phyloP scores from a whole-genome alignment of 2,329 filamentous ascomycete species.

The Diaporthe helianthi region DNA sequence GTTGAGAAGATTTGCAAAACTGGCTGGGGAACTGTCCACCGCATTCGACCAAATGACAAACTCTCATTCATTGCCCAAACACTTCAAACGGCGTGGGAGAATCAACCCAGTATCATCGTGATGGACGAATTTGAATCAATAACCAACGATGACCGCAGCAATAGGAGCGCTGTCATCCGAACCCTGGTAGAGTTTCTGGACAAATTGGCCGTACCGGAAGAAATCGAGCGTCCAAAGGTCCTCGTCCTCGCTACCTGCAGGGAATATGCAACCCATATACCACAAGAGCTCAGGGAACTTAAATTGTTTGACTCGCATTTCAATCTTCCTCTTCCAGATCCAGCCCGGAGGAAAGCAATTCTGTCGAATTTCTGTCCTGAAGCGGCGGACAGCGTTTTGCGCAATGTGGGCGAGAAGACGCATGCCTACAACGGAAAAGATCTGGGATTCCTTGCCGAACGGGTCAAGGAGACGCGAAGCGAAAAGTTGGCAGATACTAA shows the following conservation, averaged over 20 bases:
- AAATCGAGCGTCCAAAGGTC: slow-evolving; percentile 59
- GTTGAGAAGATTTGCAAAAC: slow-evolving; percentile 71
- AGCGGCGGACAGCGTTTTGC: slow-evolving; percentile 59
- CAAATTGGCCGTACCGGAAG: slow-evolving; percentile 46
- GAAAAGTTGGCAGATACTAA: not conserved
- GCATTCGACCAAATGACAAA: slow-evolving; percentile 63
- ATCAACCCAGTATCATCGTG: slow-evolving; percentile 78
- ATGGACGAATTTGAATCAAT: slow-evolving; percentile 80
- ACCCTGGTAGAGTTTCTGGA: slow-evolving; percentile 63
- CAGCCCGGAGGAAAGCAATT: slow-evolving; percentile 74
- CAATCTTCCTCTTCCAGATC: slow-evolving; percentile 79
- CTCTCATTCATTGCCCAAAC: slow-evolving; percentile 66
- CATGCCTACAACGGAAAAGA: slow-evolving; percentile 89
- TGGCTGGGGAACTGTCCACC: slow-evolving; percentile 74
- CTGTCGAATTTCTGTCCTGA: slow-evolving; percentile 65
- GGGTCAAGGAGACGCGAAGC: slow-evolving; percentile 46
- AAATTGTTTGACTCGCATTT: slow-evolving; percentile 73
- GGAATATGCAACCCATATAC: slow-evolving; percentile 76
- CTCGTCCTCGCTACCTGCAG: slow-evolving; percentile 77
- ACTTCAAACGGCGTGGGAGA: slow-evolving; percentile 72
- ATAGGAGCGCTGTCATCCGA: slow-evolving; percentile 57
- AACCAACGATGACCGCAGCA: slow-evolving; percentile 64
- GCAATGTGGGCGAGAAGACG: slow-evolving; percentile 73
- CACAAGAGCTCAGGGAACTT: slow-evolving; percentile 69
- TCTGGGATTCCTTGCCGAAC: slow-evolving; percentile 68